phyloP scores from a whole-genome alignment of 306 rosid genomes.

The Rosa chinensis region DNA sequence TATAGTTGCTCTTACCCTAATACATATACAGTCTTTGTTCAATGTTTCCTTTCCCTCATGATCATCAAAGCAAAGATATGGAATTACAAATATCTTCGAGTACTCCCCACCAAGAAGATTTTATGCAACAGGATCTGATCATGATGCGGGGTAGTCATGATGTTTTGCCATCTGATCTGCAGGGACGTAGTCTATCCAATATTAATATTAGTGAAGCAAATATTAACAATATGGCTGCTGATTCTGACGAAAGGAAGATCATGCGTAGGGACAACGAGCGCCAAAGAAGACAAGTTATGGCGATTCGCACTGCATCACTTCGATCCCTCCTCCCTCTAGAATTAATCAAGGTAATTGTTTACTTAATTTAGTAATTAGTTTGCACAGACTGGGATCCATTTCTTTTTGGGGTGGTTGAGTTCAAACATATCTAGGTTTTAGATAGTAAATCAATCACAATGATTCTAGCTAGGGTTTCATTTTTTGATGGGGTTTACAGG shows the following conservation, averaged over 20 bases:
- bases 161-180: neutral
- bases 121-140: conserved; percentile 21
- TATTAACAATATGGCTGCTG: neutral
- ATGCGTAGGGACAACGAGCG: conserved; percentile 48
- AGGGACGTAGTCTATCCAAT: neutral
- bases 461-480: conserved; percentile 30
- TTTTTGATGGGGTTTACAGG: conserved; percentile 44
- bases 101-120: conserved; percentile 26
- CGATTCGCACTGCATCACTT: conserved; percentile 37
- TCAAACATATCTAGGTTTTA: neutral
- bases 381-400: neutral
- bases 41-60: conserved; percentile 13
- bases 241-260: conserved; percentile 21
- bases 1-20: neutral
- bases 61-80: conserved; percentile 14
- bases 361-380: neutral
- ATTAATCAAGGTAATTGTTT: conserved; percentile 21
- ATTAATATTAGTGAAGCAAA: conserved; percentile 10
- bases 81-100: conserved; percentile 13
- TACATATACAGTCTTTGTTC: neutral
- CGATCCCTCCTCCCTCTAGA: conserved; percentile 44
- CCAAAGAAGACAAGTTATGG: conserved; percentile 46
- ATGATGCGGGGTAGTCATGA: conserved; percentile 14
- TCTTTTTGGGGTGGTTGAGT: neutral
- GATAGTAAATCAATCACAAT: no score